These are phyloP conservation scores for Tricholoma bakamatsutake DNA, from an alignment of 768 basidiomycete species.

Conservation along the genomic window DNA sequence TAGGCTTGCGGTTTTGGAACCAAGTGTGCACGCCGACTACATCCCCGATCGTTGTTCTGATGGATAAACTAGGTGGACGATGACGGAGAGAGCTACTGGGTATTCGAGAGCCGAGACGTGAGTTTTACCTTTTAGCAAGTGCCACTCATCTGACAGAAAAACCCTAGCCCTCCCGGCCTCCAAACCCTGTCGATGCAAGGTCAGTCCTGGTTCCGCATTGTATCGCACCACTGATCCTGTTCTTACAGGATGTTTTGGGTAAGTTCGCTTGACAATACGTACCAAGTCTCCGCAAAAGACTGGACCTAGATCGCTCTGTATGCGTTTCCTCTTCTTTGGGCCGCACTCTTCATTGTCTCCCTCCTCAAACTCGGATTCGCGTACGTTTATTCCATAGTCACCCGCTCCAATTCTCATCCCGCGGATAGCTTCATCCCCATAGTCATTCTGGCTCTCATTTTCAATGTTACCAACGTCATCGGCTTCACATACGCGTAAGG, in stretches of 20 bases:
- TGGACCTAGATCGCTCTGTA: conserved; percentile 74
- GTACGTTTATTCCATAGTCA: conserved; percentile 41
- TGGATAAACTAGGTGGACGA: conserved; percentile 71
- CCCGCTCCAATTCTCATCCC: not conserved
- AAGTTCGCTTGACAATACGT: conserved; percentile 18
- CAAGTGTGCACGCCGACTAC: conserved; percentile 43
- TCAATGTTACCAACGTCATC: conserved; percentile 93
- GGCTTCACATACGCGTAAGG: conserved; percentile 94
- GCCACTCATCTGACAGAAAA: conserved; percentile 1
- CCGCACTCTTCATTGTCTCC: conserved; percentile 81
- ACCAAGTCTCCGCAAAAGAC: not conserved
- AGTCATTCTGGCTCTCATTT: conserved; percentile 88
- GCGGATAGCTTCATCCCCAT: conserved; percentile 82
- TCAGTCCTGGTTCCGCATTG: conserved; percentile 26
- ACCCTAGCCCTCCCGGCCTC: conserved; percentile 74
- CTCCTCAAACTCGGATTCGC: conserved; percentile 83
- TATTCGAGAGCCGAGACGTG: conserved; percentile 96
- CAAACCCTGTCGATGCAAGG: conserved; percentile 86
- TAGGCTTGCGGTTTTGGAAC: conserved; percentile 97
- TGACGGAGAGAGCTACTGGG: conserved; percentile 95
- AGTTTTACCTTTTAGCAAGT: conserved; percentile 21
- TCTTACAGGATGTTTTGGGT: conserved; percentile 87
- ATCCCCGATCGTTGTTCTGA: not conserved
- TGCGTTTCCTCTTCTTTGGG: conserved; percentile 84
- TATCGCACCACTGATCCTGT: not conserved